These are phyloP conservation scores for Epichloe baconii DNA, from an alignment of 2,329 filamentous ascomycete species.

Conservation along the genomic window DNA sequence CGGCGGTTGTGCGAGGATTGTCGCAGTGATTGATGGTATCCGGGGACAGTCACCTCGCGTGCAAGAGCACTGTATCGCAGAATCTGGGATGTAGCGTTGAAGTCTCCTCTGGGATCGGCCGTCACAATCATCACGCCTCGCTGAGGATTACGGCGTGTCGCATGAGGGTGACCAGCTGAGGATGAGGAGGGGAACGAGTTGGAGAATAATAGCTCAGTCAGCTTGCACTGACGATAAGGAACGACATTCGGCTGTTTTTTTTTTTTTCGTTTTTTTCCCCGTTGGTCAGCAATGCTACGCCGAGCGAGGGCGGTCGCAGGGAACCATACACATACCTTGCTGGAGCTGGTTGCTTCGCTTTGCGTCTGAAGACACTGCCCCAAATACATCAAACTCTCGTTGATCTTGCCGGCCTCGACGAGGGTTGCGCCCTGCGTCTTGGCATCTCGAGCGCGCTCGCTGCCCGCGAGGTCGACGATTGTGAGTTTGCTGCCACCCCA, in stretches of 20 bases:
- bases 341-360: slow-evolving; percentile 60
- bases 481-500: slow-evolving; percentile 75
- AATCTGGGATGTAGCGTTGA: slow-evolving; percentile 94
- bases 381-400: slow-evolving; percentile 95
- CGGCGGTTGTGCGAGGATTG: slow-evolving; percentile 38
- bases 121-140: slow-evolving; percentile 94
- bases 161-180: slow-evolving; percentile 22
- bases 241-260: slow-evolving; percentile 52
- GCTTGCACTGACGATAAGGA: slow-evolving; percentile 71
- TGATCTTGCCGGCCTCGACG: slow-evolving; percentile 94
- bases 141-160: slow-evolving; percentile 53
- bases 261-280: no score
- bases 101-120: slow-evolving; percentile 88
- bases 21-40: slow-evolving; percentile 68
- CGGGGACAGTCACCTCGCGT: slow-evolving; percentile 81
- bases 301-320: background rate
- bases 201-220: slow-evolving; percentile 76
- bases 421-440: slow-evolving; percentile 89
- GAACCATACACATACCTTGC: slow-evolving; percentile 43
- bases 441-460: slow-evolving; percentile 81
- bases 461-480: slow-evolving; percentile 85
- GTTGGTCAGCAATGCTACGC: background rate
- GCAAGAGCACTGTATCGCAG: slow-evolving; percentile 87
- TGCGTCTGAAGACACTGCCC: slow-evolving; percentile 96
- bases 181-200: slow-evolving; percentile 64